These are phyloP conservation scores for Syncephalastrum sp. DNA, from an alignment of 371 early-diverging fungal species.

Conservation along the genomic window DNA sequence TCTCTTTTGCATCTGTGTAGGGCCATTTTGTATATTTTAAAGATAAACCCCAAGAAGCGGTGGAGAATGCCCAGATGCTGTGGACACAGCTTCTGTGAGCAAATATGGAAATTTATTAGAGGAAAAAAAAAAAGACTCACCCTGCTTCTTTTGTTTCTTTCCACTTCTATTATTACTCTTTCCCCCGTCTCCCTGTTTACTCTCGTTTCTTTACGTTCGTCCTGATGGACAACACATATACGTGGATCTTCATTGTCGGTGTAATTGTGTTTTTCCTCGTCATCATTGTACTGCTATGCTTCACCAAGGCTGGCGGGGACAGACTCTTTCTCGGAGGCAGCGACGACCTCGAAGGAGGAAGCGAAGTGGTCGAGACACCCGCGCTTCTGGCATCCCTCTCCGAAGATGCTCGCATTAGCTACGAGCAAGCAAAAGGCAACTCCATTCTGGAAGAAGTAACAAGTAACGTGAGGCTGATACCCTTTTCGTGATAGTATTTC, in stretches of 20 bases:
- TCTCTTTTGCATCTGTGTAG: conserved; percentile 24
- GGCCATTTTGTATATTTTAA: conserved; percentile 94
- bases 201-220: conserved; percentile 2
- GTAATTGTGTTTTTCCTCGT: conserved; percentile 47
- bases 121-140: neutral
- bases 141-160: conserved; percentile 9
- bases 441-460: neutral
- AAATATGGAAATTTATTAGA: no score
- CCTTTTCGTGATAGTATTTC: conserved; percentile 29
- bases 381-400: conserved; percentile 35
- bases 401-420: conserved; percentile 49
- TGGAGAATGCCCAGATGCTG: conserved; percentile 44
- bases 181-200: neutral
- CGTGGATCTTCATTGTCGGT: conserved; percentile 48
- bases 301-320: conserved; percentile 42
- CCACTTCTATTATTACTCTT: conserved; percentile 8
- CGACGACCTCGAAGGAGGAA: conserved; percentile 33
- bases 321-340: conserved; percentile 29
- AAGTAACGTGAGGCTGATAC: neutral
- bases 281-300: conserved; percentile 41
- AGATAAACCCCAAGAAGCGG: conserved; percentile 73
- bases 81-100: conserved; percentile 23
- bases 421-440: conserved; percentile 49
- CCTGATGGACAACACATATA: conserved; percentile 27
- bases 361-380: conserved; percentile 39